Evolutionary conservation across 164 flowering plant genomes (phyloP).

Genomic region (Litsea cubeba): DNA sequence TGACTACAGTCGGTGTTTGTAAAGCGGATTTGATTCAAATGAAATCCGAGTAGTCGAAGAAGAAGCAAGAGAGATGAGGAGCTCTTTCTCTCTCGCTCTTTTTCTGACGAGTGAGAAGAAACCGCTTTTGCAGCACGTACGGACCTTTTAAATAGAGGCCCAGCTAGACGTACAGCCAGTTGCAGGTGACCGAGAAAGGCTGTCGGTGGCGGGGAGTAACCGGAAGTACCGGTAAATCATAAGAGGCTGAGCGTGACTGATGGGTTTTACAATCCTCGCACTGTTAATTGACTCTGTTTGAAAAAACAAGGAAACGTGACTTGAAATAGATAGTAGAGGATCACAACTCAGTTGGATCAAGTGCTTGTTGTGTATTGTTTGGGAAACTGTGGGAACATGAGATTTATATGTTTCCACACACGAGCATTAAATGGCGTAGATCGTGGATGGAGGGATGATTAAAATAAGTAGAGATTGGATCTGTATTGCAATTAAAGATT

Average conservation of each 20-base stretch:
- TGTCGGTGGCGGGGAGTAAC: conserved; percentile 39
- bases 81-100: background rate
- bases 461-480: too few relatives aligned
- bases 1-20: background rate
- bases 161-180: conserved; percentile 8
- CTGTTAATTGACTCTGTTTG: background rate
- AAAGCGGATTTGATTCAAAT: background rate
- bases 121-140: background rate
- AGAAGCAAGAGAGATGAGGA: too few relatives aligned
- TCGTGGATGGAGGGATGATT: too few relatives aligned
- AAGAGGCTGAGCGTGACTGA: too few relatives aligned
- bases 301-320: too few relatives aligned
- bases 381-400: too few relatives aligned
- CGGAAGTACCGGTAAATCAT: conserved; percentile 26
- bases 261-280: background rate
- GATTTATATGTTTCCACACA: too few relatives aligned
- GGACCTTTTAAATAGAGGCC: conserved; percentile 7
- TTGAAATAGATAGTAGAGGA: too few relatives aligned
- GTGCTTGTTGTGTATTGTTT: too few relatives aligned
- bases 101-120: background rate
- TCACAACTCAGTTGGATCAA: too few relatives aligned
- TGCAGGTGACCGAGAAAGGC: conserved; percentile 20
- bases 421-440: too few relatives aligned
- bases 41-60: background rate
- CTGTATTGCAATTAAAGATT: too few relatives aligned